Conservation (phyloP, 495 filamentous ascomycete genomes). For the Hyaloscypha hepaticicola region DNA sequence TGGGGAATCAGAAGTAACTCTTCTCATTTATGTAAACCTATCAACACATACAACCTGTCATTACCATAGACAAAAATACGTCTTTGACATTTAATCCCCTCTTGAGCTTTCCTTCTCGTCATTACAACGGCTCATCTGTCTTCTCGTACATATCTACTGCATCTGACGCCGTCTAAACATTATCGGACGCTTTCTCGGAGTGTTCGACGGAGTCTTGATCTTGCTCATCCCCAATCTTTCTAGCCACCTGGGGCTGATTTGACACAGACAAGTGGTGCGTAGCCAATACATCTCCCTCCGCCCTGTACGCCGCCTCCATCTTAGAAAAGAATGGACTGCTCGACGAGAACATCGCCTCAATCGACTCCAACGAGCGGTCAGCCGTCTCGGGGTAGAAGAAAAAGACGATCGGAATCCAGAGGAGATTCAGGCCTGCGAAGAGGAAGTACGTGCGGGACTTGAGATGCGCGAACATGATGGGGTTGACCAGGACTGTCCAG, state of each 20-base stretch:
- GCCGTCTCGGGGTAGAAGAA: conserved; percentile 37
- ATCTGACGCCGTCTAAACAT: background rate
- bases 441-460: conserved; percentile 48
- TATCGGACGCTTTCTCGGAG: background rate
- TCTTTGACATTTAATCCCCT: too few species aligned
- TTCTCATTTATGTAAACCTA: too few species aligned
- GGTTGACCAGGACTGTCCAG: conserved; percentile 14
- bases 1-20: too few species aligned
- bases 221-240: background rate
- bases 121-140: background rate
- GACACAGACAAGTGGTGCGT: background rate
- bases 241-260: background rate
- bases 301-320: conserved; percentile 6
- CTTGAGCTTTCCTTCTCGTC: background rate
- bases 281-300: conserved; percentile 6
- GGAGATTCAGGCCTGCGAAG: conserved; percentile 52
- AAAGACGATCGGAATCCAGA: conserved; percentile 44
- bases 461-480: conserved; percentile 30
- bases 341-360: conserved; percentile 28
- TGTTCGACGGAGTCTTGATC: background rate
- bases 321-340: conserved; percentile 7
- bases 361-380: conserved; percentile 32
- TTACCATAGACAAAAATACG: too few species aligned
- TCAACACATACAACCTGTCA: too few species aligned
- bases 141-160: background rate